A percentile compares a stretch with the other conserved stretches of the same genome.
Conservation (phyloP, 495 filamentous ascomycete genomes). For the Cercophora scortea region DNA sequence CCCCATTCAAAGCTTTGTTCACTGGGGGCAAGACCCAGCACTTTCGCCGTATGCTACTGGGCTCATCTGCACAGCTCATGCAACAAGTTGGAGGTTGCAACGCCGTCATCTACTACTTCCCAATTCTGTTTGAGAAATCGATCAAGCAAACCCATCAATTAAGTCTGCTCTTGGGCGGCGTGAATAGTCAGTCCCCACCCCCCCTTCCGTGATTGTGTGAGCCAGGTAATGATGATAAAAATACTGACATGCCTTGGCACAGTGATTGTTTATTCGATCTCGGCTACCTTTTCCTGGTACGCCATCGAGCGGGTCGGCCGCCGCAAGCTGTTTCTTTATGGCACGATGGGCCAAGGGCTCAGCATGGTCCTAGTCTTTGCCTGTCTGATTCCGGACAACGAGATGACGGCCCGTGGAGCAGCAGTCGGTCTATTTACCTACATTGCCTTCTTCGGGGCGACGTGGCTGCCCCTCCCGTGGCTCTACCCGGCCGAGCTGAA, state of each 20-base stretch:
- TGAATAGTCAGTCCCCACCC: not conserved
- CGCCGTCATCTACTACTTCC: conserved; percentile 79
- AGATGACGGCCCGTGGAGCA: conserved; percentile 54
- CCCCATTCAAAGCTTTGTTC: conserved; percentile 47
- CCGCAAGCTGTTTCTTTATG: conserved; percentile 62
- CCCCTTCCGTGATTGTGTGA: not conserved
- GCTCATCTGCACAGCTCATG: conserved; percentile 60
- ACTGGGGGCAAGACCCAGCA: conserved; percentile 59
- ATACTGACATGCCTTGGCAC: conserved; percentile 42
- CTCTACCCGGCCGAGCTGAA: conserved; percentile 62
- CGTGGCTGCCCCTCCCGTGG: conserved; percentile 66
- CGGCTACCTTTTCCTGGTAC: conserved; percentile 73
- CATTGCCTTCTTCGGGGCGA: conserved; percentile 69
- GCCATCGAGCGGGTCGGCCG: conserved; percentile 68
- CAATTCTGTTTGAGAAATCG: conserved; percentile 63
- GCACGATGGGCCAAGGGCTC: conserved; percentile 59
- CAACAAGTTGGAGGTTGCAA: conserved; percentile 74
- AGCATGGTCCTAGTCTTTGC: conserved; percentile 72
- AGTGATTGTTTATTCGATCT: conserved; percentile 72
- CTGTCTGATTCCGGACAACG: conserved; percentile 54
- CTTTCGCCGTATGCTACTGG: conserved; percentile 55
- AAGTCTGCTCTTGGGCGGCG: conserved; percentile 63
- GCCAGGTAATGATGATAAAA: not conserved
- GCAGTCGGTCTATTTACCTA: conserved; percentile 74
- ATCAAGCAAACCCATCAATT: conserved; percentile 52